Conservation (phyloP, 148 eudicot species). For the Rhododendron griersonianum region DNA sequence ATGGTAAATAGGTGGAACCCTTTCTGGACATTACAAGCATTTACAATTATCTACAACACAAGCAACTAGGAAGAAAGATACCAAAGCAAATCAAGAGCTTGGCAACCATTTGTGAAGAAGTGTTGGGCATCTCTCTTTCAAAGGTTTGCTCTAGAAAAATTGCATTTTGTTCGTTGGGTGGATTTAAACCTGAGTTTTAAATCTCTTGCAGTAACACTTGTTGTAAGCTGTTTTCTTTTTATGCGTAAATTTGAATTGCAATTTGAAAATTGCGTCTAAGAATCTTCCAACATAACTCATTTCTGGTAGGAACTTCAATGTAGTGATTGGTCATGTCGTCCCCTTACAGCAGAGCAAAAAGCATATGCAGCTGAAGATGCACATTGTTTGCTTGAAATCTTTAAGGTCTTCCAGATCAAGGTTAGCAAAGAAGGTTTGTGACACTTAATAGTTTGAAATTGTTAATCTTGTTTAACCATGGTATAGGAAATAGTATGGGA, state of each 20-base stretch:
- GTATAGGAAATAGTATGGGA: not conserved
- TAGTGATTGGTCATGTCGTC: slow-evolving; percentile 98
- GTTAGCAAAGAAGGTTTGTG: slow-evolving; percentile 66
- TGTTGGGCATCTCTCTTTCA: slow-evolving; percentile 67
- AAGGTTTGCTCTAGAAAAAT: slow-evolving; percentile 44
- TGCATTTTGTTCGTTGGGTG: not conserved
- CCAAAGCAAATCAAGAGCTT: slow-evolving; percentile 80
- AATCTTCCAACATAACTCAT: not conserved
- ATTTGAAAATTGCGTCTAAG: not conserved
- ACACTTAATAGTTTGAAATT: slow-evolving; percentile 9
- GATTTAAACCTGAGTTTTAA: not conserved
- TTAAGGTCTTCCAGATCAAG: slow-evolving; percentile 56
- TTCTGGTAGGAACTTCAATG: slow-evolving; percentile 84
- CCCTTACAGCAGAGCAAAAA: slow-evolving; percentile 84
- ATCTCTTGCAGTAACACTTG: not conserved
- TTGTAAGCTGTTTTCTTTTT: not conserved
- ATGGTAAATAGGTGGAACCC: slow-evolving; percentile 66
- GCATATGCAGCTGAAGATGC: slow-evolving; percentile 92
- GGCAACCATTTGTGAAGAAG: slow-evolving; percentile 74
- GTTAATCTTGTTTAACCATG: not conserved
- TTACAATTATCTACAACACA: slow-evolving; percentile 50
- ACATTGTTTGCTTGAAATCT: slow-evolving; percentile 76
- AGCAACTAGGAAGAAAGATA: slow-evolving; percentile 42
- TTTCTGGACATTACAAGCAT: slow-evolving; percentile 74
- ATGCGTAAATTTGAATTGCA: not conserved